Evolutionary conservation across 179 eudicot genomes (phyloP), one percentile per base, ranked within the genome.

Genomic region (Amaranthus tricolor): DNA sequence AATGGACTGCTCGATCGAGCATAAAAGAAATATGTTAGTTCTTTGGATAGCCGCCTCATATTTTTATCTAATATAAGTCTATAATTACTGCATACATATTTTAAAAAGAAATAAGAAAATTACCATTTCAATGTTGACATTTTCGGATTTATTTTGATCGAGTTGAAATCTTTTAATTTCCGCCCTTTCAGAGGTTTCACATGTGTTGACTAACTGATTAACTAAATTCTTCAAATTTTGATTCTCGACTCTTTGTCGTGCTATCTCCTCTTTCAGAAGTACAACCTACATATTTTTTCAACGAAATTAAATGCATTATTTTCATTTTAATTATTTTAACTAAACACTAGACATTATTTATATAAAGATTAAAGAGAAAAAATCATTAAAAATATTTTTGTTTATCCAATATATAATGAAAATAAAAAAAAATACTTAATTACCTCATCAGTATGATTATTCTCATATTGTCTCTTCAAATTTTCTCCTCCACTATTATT

Each of bases 181-280:
- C 21, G 58, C 84, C 88, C 69, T 71, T 80, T 85, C 80, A n/a
- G 86, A 70, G 68, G 78, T 49, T 75, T 71, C 58, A 71, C 76
- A 83, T 64, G 74, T 83, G 72, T 47, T 67, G 56, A 78, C 80
- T 9, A 79, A 80, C 79, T 86, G 85, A 80, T 72, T 66, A 14
- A 86, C 79, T 80, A 75, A 40, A 19, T 73, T 80, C 78, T 75
- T 80, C 71, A 88, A 73, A n/a, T 76, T 66, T 67, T 85, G 84
- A 72, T 88, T 88, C 68, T 86, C 92, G 44, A 70, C 66, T 43
- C 47, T 84, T 78, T 68, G 76, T 52, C 75, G 74, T 13, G 78
- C 80, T 15, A 88, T 53, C 69, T 87, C 86, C 50, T 80, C 79
- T 74, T 74, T 82, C 49, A 86, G 62, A 63, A 65, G 58, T 14